Conservation (phyloP, 441 rosid species). For the Populus trichocarpa region DNA sequence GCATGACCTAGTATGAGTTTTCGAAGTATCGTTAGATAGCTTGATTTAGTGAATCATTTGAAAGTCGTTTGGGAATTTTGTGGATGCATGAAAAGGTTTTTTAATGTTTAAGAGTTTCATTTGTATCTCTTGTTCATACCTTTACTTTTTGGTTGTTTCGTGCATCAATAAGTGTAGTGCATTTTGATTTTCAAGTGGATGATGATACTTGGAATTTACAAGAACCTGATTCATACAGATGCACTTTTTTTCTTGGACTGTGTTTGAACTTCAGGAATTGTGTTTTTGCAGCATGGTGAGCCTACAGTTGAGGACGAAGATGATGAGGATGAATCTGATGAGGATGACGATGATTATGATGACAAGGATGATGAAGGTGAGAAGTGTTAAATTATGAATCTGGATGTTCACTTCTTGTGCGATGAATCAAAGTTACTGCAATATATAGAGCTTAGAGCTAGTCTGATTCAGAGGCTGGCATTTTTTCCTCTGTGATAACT, state of each 20-base stretch:
- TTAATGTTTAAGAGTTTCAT: background rate
- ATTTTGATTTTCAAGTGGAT: background rate
- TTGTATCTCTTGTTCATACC: background rate
- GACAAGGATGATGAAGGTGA: slow-evolving; percentile 37
- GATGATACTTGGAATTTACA: background rate
- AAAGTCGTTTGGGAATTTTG: background rate
- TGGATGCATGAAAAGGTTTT: background rate
- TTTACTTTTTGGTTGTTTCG: background rate
- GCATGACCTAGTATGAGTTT: background rate
- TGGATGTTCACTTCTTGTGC: slow-evolving; percentile 29
- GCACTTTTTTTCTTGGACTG: background rate
- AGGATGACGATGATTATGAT: slow-evolving; percentile 29
- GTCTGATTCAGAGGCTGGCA: background rate
- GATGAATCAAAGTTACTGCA: background rate
- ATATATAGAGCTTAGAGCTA: background rate
- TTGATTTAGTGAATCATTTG: background rate
- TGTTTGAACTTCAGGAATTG: background rate
- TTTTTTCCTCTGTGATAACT: background rate
- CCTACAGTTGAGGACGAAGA: slow-evolving; percentile 71
- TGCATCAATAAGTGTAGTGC: background rate
- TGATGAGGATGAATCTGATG: slow-evolving; percentile 55
- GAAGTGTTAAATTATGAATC: slow-evolving; percentile 21
- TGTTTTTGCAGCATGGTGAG: slow-evolving; percentile 41
- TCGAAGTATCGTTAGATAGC: background rate
- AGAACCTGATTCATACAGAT: background rate